These are phyloP conservation scores for Rhizopus arrhizus DNA, from an alignment of 371 early-diverging fungal species.

Conservation along the genomic window DNA sequence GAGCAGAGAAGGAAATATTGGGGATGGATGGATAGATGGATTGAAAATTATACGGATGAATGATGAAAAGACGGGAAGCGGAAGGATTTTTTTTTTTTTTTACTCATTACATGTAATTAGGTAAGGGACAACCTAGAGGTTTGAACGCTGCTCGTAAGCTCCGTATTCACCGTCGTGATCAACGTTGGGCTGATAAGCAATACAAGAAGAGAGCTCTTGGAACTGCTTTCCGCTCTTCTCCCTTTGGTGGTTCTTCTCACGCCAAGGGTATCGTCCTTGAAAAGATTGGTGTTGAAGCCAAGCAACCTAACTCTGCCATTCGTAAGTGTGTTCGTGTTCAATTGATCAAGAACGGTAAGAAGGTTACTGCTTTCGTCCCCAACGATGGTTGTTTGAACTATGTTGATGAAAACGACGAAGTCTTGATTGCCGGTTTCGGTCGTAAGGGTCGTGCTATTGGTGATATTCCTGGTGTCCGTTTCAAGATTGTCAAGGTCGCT, in stretches of 20 bases:
- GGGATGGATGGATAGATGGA: constrained; percentile 22
- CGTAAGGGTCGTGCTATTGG: constrained; percentile 88
- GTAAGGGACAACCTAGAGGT: constrained; percentile 96
- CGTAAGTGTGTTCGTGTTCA: constrained; percentile 99
- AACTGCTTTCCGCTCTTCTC: constrained; percentile 96
- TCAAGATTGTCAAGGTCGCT: constrained; percentile 99
- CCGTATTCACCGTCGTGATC: constrained; percentile 93
- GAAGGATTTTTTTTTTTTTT: not conserved
- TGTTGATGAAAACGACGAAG: constrained; percentile 98
- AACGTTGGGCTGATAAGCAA: constrained; percentile 99
- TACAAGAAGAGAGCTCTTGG: constrained; percentile 98
- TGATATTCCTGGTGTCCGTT: constrained; percentile 99
- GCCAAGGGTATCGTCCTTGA: constrained; percentile 99
- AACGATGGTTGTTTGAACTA: constrained; percentile 99
- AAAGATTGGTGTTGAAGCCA: constrained; percentile 99
- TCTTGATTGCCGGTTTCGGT: constrained; percentile 96
- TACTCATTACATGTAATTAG: constrained; percentile 35
- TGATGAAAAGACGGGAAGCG: not conserved
- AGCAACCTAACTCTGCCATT: constrained; percentile 99
- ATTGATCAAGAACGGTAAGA: constrained; percentile 99
- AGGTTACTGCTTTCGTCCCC: constrained; percentile 99
- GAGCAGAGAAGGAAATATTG: not conserved
- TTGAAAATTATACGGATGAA: not conserved
- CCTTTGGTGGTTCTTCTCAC: constrained; percentile 99
- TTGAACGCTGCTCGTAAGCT: constrained; percentile 98